phyloP scores from a whole-genome alignment of 129 eudicot genomes.

The Lactuca sativa region DNA sequence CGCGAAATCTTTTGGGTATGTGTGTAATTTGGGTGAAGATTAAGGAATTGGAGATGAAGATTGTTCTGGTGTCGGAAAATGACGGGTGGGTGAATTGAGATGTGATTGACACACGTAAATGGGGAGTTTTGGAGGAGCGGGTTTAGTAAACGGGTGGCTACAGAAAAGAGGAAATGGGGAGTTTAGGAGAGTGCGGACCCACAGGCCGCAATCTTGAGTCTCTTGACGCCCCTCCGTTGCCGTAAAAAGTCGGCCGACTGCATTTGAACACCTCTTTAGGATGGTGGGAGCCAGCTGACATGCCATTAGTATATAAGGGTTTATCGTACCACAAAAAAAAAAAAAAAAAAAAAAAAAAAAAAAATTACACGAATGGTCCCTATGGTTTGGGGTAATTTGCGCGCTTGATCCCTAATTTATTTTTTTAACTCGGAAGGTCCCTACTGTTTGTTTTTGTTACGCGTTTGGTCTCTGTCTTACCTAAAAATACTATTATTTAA shows the following conservation, averaged over 20 bases:
- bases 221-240: slow-evolving; percentile 29
- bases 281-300: too few relatives aligned
- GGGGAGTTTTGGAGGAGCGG: not conserved
- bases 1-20: slow-evolving; percentile 2
- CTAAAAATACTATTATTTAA: too few relatives aligned
- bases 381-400: too few relatives aligned
- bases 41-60: not conserved
- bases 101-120: not conserved
- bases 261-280: slow-evolving; percentile 10
- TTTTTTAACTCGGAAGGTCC: too few relatives aligned
- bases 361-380: too few relatives aligned
- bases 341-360: too few relatives aligned
- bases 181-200: not conserved
- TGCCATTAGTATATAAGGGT: too few relatives aligned
- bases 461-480: too few relatives aligned
- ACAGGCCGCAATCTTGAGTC: not conserved
- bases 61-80: slow-evolving; percentile 5
- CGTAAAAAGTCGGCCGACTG: slow-evolving; percentile 25
- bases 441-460: too few relatives aligned
- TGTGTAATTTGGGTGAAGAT: slow-evolving; percentile 11
- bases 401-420: too few relatives aligned
- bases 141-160: not conserved
- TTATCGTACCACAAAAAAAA: too few relatives aligned
- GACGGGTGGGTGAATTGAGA: not conserved
- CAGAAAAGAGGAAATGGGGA: not conserved